These are phyloP conservation scores for Sclerotinia spermophila DNA, from an alignment of 2,329 filamentous ascomycete species.

Conservation along the genomic window DNA sequence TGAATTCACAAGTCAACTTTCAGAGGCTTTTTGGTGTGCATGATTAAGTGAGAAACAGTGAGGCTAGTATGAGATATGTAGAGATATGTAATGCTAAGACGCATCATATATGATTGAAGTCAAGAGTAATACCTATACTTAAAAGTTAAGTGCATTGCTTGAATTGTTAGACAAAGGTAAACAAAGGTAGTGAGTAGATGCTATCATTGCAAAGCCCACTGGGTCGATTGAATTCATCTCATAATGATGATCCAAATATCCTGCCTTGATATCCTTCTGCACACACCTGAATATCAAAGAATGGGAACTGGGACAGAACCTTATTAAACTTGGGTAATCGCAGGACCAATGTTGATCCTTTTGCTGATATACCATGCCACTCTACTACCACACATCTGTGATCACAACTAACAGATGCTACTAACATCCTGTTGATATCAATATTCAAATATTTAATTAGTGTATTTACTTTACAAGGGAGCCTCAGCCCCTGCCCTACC, in stretches of 20 bases:
- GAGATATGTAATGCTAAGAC: too few species aligned
- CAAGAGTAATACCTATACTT: not conserved
- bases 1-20: not conserved
- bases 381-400: not conserved
- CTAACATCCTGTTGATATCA: not conserved
- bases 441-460: not conserved
- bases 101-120: not conserved
- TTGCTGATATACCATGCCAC: not conserved
- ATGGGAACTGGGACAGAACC: not conserved
- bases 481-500: slow-evolving; percentile 48
- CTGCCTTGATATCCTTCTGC: not conserved
- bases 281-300: not conserved
- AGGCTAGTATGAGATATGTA: too few species aligned
- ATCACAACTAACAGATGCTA: not conserved
- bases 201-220: not conserved
- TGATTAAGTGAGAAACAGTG: not conserved
- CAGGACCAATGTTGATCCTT: not conserved
- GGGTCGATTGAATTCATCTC: not conserved
- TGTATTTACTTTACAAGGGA: slow-evolving; percentile 43
- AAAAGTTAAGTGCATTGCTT: too few species aligned
- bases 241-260: not conserved
- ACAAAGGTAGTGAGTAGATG: not conserved
- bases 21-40: not conserved
- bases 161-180: too few species aligned
- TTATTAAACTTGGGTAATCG: not conserved